Base-by-base conservation (phyloP, 2,329 filamentous ascomycete genomes). In the Clarireedia sp. region DNA sequence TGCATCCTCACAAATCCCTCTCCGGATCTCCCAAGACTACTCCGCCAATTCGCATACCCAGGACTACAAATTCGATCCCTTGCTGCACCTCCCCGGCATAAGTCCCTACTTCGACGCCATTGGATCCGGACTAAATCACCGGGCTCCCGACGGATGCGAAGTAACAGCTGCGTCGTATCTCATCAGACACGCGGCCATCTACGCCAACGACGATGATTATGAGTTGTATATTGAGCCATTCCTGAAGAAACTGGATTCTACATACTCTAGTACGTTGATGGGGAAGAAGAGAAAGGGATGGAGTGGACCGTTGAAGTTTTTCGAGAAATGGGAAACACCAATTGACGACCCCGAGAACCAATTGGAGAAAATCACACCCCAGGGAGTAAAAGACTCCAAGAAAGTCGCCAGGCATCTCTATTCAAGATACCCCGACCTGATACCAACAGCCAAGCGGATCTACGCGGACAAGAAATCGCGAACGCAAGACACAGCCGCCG, bases 81-180 rank as follows among this genome's bases (percentile, higher is more conserved):
- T 82, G 2, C 69, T 80, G 24, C 79, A 82, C 53, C 71, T 81
- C 9, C 74, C 74, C 0, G 79, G 79, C n/a, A 78, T 80, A 5
- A 71, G 77, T 1, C 79, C 79, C 0, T 82, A 82, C 62, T 82
- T 80, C 53, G 78, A 81, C 60, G 74, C 78, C 0, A 56, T 66
- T 37, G 65, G 65, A 1, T 61, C 61, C 16, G 64, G 65, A 9
- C 55, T 67, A 3, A 55, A 62, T 37, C 72, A 78, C 57, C 73
- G 24, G 17, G 52, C 52, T 17, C 52, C 52, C 6, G 45, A 37
- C 19, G 33, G 45, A 10, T 79, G 76, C 69, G 74, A 76, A 60
- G 74, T 78, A 24, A 76, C 73, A 10, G 67, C 73, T 49, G 75
- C 74, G 4, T 71, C 75, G 6, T 77, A 77, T 59, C 72, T 78